Evolutionary conservation across 2,329 filamentous ascomycete genomes (phyloP), one percentile per base, ranked within the genome.

Genomic region (Biscogniauxia sp.): DNA sequence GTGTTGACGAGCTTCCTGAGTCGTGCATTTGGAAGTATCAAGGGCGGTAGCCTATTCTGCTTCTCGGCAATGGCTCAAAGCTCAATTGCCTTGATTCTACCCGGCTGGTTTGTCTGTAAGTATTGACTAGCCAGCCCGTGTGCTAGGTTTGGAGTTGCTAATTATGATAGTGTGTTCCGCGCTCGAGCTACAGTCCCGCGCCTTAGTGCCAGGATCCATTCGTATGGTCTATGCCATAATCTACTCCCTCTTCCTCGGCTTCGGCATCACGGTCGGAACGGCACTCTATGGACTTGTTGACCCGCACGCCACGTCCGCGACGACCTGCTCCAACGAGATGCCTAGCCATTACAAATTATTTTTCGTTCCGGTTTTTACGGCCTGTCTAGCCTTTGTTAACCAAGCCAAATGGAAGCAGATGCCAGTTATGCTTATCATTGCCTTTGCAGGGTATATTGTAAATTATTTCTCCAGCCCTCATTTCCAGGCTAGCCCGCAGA

Each of bases 351-450:
- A 75, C 54, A 84, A 82, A 60, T 92, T 93, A 76, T 77, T 88
- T 28, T 93, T 92, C 70, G 92, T 94, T 0, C 84, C 89, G 0
- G 73, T 83, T 6, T 96, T 93, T 73, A 86, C 91, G 8, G 71
- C 92, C 26, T 91, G 88, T 68, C 82, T 94, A 49, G 86, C 88
- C 54, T 78, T 93, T 59, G 86, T 93, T 72, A 93, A 93, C 72
- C 90, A 93, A 68, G 91, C 89, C 49, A 92, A 92, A 73, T 92
- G 87, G 85, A 90, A 87, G 66, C 91, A 95, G 72, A 85, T 89
- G 66, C 91, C 91, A 0, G 80, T 90, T 56, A 94, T 94, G 90
- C 76, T 91, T 1, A 49, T 88, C 53, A 91, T 95, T 58, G 85
- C 90, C 1, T 84, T 90, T 60, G 81, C 84, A 0, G 91, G 91